phyloP scores from a whole-genome alignment of 2,329 filamentous ascomycete species.

The Fusarium oxysporum region DNA sequence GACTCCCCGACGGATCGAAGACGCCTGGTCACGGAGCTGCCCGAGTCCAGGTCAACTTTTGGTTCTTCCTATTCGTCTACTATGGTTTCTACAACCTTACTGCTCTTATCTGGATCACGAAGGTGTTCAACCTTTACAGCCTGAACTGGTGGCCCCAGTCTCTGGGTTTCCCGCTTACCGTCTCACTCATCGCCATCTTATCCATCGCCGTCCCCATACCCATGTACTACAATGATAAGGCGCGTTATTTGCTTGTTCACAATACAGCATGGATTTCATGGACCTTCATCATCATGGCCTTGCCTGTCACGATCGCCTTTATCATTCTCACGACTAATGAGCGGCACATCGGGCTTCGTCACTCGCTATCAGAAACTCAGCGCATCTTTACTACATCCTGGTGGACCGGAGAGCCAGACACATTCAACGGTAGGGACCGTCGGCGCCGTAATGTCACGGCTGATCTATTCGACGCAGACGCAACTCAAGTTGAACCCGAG shows the following conservation, averaged over 20 bases:
- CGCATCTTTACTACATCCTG: constrained; percentile 74
- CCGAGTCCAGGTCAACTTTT: constrained; percentile 74
- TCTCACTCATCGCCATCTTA: constrained; percentile 70
- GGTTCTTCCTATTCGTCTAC: constrained; percentile 78
- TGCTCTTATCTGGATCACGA: constrained; percentile 77
- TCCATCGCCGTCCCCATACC: constrained; percentile 70
- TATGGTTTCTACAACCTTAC: constrained; percentile 77
- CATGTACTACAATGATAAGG: constrained; percentile 66
- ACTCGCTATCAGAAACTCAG: constrained; percentile 73
- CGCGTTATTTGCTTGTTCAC: constrained; percentile 66
- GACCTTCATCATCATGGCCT: constrained; percentile 77
- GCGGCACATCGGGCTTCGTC: constrained; percentile 70
- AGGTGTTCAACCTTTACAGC: constrained; percentile 77
- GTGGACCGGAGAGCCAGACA: constrained; percentile 71
- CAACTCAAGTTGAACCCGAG: constrained; percentile 42
- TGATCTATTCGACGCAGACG: constrained; percentile 55
- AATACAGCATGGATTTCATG: constrained; percentile 77
- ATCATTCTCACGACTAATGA: constrained; percentile 72
- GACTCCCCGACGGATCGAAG: constrained; percentile 51
- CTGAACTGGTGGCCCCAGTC: constrained; percentile 77
- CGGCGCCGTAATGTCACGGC: constrained; percentile 53
- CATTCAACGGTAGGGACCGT: constrained; percentile 57
- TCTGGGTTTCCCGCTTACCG: constrained; percentile 73
- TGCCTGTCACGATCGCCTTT: constrained; percentile 75
- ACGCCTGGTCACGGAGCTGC: constrained; percentile 72